phyloP scores from a whole-genome alignment of 2,329 filamentous ascomycete species.

The Chrysosphaeria jannelii region DNA sequence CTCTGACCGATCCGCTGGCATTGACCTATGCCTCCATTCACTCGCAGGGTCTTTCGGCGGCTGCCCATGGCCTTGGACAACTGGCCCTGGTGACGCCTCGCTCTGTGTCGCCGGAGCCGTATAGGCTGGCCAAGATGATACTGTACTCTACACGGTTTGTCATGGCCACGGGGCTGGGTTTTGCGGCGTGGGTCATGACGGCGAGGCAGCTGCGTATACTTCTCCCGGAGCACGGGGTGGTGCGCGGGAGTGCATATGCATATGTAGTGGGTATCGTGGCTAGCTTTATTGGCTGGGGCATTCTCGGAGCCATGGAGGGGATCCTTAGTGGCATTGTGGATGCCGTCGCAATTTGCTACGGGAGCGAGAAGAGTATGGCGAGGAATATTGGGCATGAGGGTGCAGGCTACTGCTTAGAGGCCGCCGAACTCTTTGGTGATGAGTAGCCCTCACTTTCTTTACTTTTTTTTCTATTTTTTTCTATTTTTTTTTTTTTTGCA shows the following conservation, averaged over 20 bases:
- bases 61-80: constrained; percentile 51
- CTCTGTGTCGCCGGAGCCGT: constrained; percentile 39
- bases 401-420: constrained; percentile 67
- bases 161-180: constrained; percentile 69
- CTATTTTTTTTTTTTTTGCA: not conserved
- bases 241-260: constrained; percentile 66
- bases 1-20: constrained; percentile 70
- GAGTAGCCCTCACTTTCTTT: not conserved
- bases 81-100: constrained; percentile 52
- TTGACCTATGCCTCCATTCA: constrained; percentile 87
- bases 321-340: constrained; percentile 68
- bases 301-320: constrained; percentile 72
- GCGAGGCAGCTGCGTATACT: constrained; percentile 44
- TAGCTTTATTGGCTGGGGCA: constrained; percentile 80
- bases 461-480: not conserved
- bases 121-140: constrained; percentile 69
- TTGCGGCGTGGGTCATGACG: constrained; percentile 89
- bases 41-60: constrained; percentile 48
- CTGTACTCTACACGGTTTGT: constrained; percentile 75
- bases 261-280: constrained; percentile 84
- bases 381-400: constrained; percentile 12
- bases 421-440: constrained; percentile 52
- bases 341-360: constrained; percentile 77
- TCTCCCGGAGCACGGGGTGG: constrained; percentile 16
- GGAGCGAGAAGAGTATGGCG: constrained; percentile 48